Conservation (phyloP, 768 basidiomycete species). For the Tricholoma saponaceum region DNA sequence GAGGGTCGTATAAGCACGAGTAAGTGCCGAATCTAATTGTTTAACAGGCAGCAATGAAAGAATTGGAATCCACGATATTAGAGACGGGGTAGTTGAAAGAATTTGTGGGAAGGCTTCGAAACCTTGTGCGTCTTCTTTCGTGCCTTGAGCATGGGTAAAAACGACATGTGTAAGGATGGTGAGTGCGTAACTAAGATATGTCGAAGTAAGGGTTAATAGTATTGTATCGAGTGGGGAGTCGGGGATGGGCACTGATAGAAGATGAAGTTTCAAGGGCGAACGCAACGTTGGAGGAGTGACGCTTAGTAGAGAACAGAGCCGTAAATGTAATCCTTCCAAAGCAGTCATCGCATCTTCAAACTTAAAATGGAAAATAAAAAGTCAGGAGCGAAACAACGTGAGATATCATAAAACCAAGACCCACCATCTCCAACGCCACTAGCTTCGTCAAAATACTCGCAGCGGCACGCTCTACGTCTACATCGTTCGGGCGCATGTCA, state of each 20-base stretch:
- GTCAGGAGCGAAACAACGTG: background rate
- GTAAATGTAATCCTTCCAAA: slow-evolving; percentile 42
- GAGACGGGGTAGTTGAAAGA: slow-evolving; percentile 27
- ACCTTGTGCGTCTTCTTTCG: background rate
- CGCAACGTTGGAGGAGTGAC: slow-evolving; percentile 7
- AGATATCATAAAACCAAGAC: slow-evolving; percentile 21
- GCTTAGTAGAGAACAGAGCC: slow-evolving; percentile 32
- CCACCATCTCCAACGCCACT: slow-evolving; percentile 64
- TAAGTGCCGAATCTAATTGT: slow-evolving; percentile 54
- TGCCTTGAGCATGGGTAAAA: slow-evolving; percentile 2
- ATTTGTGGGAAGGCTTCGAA: slow-evolving; percentile 24
- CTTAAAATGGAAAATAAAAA: slow-evolving; percentile 28
- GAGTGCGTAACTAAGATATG: slow-evolving; percentile 55
- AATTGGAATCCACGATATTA: slow-evolving; percentile 51
- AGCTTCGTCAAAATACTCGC: slow-evolving; percentile 65
- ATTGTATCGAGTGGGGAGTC: slow-evolving; percentile 22
- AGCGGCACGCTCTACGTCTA: slow-evolving; percentile 75
- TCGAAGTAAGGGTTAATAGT: slow-evolving; percentile 52
- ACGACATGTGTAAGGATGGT: slow-evolving; percentile 31
- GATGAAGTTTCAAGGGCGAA: slow-evolving; percentile 15
- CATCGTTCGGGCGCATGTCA: slow-evolving; percentile 34
- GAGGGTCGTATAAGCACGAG: slow-evolving; percentile 53
- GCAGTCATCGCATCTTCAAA: slow-evolving; percentile 45
- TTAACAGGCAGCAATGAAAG: slow-evolving; percentile 42
- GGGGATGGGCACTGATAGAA: slow-evolving; percentile 42